Evolutionary conservation across 371 early-diverging fungal species (phyloP).

Genomic region (Saksenaea vasiformis): DNA sequence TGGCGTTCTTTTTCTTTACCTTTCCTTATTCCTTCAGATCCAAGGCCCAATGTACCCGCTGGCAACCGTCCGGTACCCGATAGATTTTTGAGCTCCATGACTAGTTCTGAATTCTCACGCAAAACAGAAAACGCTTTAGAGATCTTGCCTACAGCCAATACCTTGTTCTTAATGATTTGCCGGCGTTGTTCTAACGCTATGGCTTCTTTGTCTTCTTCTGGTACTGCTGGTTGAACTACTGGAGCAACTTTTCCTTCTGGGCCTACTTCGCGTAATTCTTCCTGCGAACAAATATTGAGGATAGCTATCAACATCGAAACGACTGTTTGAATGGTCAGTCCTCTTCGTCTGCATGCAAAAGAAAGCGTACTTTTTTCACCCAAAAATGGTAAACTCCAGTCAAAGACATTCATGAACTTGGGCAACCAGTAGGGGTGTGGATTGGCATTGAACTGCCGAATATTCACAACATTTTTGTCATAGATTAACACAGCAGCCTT

Average conservation of each 20-base stretch:
- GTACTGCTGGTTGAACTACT: constrained; percentile 8
- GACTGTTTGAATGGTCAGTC: constrained; percentile 48
- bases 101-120: constrained; percentile 86
- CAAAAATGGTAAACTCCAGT: constrained; percentile 98
- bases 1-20: constrained; percentile 38
- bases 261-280: constrained; percentile 56
- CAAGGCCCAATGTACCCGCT: constrained; percentile 82
- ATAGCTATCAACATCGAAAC: constrained; percentile 93
- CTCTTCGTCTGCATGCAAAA: not conserved
- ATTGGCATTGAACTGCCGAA: constrained; percentile 82
- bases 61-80: constrained; percentile 83
- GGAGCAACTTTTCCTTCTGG: constrained; percentile 20
- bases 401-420: constrained; percentile 97
- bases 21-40: constrained; percentile 87
- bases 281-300: constrained; percentile 88
- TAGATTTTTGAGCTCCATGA: constrained; percentile 88
- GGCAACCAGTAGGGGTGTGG: constrained; percentile 99
- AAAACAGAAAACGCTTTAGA: constrained; percentile 86
- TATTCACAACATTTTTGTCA: constrained; percentile 96
- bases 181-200: constrained; percentile 63
- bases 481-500: constrained; percentile 97
- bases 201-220: constrained; percentile 19
- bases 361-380: constrained; percentile 90
- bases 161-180: constrained; percentile 84
- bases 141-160: constrained; percentile 90